A percentile compares a stretch with the other conserved stretches of the same genome.
Conservation (phyloP, 2,329 filamentous ascomycete species). For the Trichoderma oligosporum region DNA sequence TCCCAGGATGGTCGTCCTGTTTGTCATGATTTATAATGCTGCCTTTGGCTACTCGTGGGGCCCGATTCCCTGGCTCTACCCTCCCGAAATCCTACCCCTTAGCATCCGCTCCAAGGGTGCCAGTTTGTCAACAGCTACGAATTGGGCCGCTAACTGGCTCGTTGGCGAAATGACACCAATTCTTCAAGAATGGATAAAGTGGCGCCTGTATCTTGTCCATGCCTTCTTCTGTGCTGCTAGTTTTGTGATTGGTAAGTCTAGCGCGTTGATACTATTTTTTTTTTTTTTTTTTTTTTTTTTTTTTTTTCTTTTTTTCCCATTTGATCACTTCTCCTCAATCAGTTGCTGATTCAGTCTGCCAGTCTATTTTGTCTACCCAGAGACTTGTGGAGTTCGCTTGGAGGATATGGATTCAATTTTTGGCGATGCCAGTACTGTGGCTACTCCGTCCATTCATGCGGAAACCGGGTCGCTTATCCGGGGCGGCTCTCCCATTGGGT, state of each 20-base stretch:
- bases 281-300: neutral
- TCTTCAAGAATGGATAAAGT: constrained; percentile 85
- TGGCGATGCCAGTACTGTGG: constrained; percentile 82
- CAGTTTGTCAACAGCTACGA: constrained; percentile 90
- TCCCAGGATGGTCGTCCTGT: constrained; percentile 80
- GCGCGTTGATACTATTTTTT: neutral
- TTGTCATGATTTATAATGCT: constrained; percentile 98
- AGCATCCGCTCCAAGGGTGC: constrained; percentile 97
- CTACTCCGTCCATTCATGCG: constrained; percentile 68
- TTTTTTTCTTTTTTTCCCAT: neutral
- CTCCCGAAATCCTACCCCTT: constrained; percentile 94
- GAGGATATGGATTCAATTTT: constrained; percentile 97
- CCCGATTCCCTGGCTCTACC: constrained; percentile 96
- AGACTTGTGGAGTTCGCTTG: constrained; percentile 89
- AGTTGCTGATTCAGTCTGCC: constrained; percentile 3
- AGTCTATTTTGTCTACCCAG: constrained; percentile 98
- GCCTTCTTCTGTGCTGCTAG: constrained; percentile 94
- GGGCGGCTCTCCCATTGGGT: constrained; percentile 68
- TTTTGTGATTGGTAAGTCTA: constrained; percentile 87
- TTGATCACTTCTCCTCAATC: neutral
- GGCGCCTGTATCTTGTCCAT: constrained; percentile 91
- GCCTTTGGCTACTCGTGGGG: constrained; percentile 95
- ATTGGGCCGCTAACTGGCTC: constrained; percentile 98
- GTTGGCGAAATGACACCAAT: constrained; percentile 94
- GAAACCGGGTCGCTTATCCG: constrained; percentile 82